Evolutionary conservation across 352 stramenopile species (phyloP).

Genomic region (Saprolegnia diclina): DNA sequence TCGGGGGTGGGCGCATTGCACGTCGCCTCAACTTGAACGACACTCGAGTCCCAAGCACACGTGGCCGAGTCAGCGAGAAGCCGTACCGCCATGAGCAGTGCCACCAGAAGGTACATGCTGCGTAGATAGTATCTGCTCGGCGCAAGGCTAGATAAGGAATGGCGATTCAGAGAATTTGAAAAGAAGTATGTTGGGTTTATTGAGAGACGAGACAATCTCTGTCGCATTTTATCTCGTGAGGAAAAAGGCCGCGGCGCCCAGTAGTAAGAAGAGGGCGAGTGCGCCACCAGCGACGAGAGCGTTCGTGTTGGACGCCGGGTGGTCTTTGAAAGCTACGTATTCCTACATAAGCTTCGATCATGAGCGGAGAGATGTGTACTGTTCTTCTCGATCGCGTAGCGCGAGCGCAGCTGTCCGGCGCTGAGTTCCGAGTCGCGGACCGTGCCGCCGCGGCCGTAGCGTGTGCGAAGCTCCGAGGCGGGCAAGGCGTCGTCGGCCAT

Average conservation of each 20-base stretch:
- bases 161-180: neutral
- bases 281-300: slow-evolving; percentile 12
- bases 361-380: slow-evolving; percentile 39
- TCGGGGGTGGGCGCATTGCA: neutral
- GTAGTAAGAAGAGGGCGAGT: slow-evolving; percentile 4
- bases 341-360: neutral
- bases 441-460: slow-evolving; percentile 65
- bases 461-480: slow-evolving; percentile 59
- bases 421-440: slow-evolving; percentile 74
- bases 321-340: slow-evolving; percentile 26
- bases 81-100: neutral
- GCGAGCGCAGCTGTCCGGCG: slow-evolving; percentile 62
- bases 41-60: neutral
- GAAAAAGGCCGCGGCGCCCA: slow-evolving; percentile 21
- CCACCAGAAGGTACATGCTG: too few relatives aligned
- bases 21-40: neutral
- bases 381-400: slow-evolving; percentile 76
- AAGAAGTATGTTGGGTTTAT: slow-evolving; percentile 4
- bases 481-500: slow-evolving; percentile 58
- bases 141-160: neutral
- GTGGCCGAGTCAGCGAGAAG: neutral
- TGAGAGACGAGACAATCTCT: neutral
- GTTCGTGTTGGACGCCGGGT: slow-evolving; percentile 10
- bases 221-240: neutral
- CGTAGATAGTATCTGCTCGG: neutral